Base-by-base conservation (phyloP, 768 basidiomycete genomes). In the Pisolithus tinctorius region DNA sequence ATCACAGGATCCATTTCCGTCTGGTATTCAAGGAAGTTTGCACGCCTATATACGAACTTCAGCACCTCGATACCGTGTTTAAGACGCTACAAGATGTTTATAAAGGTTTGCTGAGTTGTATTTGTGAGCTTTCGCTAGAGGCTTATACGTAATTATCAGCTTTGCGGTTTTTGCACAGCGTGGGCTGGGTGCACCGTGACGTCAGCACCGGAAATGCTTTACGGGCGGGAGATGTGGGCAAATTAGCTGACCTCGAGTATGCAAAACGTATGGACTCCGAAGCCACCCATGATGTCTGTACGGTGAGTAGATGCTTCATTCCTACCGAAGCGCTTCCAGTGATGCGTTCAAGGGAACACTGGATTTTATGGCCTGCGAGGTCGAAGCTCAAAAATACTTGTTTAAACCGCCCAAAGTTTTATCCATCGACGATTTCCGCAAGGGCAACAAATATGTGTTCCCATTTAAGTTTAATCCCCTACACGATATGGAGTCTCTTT, bases 401-500 rank as follows among this genome's bases (percentile, higher is more conserved):
- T 34, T 46, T 11, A 16, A 45, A 2, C 5, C 8, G 2, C 7
- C 8, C 6, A n/a, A n/a, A n/a, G n/a, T n/a, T n/a, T n/a, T n/a
- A n/a, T n/a, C n/a, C n/a, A n/a, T n/a, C n/a, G n/a, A n/a, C n/a
- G n/a, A n/a, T n/a, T n/a, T n/a, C n/a, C n/a, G n/a, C 4, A 5
- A 11, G 29, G 30, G n/a, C 9, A 6, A 17, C 16, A 6, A 10
- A 16, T 3, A 6, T 6, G 29, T 10, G 11, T 7, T 34, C 30
- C 29, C 31, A 17, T 46, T 46, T 8, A 36, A 16, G 25, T 17
- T 9, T 10, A 31, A 36, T 67, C 64, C 6, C 64, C 65, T 46
- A 5, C 45, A 46, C 11, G 45, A 47, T 23, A 30, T 25, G 30
- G 45, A 47, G 25, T 36, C 45, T 4, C 10, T 45, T 11, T 45